Conservation (phyloP, 2,329 filamentous ascomycete species). For the Hymenoscyphus fraxineus region DNA sequence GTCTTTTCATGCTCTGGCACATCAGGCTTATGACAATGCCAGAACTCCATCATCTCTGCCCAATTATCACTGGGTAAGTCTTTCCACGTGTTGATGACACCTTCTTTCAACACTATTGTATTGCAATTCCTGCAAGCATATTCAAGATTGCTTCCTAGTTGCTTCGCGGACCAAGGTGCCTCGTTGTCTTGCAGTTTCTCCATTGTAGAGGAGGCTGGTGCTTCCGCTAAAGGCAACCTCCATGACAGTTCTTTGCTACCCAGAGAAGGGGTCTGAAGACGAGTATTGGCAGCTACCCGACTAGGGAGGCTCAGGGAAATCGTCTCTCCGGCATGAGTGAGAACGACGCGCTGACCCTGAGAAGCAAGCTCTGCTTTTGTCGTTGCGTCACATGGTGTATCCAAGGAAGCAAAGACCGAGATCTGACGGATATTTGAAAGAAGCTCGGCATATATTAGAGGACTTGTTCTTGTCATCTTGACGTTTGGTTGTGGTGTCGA, state of each 20-base stretch:
- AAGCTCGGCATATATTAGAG: slow-evolving; percentile 58
- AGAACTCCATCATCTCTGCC: slow-evolving; percentile 99
- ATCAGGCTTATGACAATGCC: slow-evolving; percentile 96
- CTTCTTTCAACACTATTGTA: slow-evolving; percentile 41
- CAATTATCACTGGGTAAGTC: slow-evolving; percentile 94
- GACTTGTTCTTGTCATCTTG: slow-evolving; percentile 2
- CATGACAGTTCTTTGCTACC: slow-evolving; percentile 44
- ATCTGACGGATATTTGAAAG: slow-evolving; percentile 62
- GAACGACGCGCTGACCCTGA: slow-evolving; percentile 43
- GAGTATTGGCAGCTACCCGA: slow-evolving; percentile 24
- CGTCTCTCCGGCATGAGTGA: slow-evolving; percentile 46
- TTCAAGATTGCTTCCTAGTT: slow-evolving; percentile 39
- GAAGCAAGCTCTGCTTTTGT: slow-evolving; percentile 39
- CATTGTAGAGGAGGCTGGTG: slow-evolving; percentile 10
- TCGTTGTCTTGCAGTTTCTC: slow-evolving; percentile 23
- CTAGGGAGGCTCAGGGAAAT: slow-evolving; percentile 39
- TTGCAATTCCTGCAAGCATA: slow-evolving; percentile 39
- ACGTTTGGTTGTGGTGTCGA: neutral
- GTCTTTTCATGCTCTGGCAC: slow-evolving; percentile 44
- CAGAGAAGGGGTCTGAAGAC: slow-evolving; percentile 22
- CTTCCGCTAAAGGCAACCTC: slow-evolving; percentile 45
- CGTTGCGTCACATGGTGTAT: slow-evolving; percentile 34
- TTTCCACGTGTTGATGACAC: slow-evolving; percentile 64
- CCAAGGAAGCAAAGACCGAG: slow-evolving; percentile 53
- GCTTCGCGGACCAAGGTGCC: slow-evolving; percentile 50